phyloP scores from a whole-genome alignment of 2,329 filamentous ascomycete genomes.

The Colletotrichum sp. region DNA sequence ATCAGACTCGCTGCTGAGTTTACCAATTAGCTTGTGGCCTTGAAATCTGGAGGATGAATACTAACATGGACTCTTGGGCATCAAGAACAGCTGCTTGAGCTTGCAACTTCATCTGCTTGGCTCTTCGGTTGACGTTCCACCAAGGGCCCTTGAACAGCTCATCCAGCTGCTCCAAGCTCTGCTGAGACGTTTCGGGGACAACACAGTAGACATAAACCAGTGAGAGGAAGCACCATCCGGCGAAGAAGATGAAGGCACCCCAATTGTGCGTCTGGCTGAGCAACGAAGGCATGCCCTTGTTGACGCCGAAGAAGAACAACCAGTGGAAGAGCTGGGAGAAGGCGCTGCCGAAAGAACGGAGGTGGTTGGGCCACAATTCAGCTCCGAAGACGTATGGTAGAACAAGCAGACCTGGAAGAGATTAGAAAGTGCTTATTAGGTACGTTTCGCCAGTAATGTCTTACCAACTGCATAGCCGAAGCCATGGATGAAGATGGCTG shows the following conservation, averaged over 20 bases:
- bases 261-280: slow-evolving; percentile 39
- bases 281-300: slow-evolving; percentile 36
- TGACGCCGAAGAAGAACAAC: slow-evolving; percentile 46
- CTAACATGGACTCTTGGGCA: neutral
- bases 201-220: slow-evolving; percentile 41
- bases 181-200: slow-evolving; percentile 42
- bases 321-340: slow-evolving; percentile 44
- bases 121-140: slow-evolving; percentile 8
- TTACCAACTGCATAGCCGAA: slow-evolving; percentile 44
- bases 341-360: slow-evolving; percentile 48
- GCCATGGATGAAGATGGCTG: slow-evolving; percentile 47
- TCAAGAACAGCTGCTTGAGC: neutral
- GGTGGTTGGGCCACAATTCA: slow-evolving; percentile 49
- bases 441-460: neutral
- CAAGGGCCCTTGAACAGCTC: slow-evolving; percentile 31
- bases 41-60: neutral
- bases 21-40: neutral
- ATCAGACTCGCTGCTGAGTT: neutral
- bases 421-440: neutral
- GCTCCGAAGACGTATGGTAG: slow-evolving; percentile 50
- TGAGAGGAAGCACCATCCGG: slow-evolving; percentile 38
- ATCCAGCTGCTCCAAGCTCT: slow-evolving; percentile 37
- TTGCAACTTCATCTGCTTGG: neutral
- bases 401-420: slow-evolving; percentile 20
- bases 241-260: slow-evolving; percentile 49